These are phyloP conservation scores for Erigeron canadensis DNA, from an alignment of 129 eudicot species.

Conservation along the genomic window DNA sequence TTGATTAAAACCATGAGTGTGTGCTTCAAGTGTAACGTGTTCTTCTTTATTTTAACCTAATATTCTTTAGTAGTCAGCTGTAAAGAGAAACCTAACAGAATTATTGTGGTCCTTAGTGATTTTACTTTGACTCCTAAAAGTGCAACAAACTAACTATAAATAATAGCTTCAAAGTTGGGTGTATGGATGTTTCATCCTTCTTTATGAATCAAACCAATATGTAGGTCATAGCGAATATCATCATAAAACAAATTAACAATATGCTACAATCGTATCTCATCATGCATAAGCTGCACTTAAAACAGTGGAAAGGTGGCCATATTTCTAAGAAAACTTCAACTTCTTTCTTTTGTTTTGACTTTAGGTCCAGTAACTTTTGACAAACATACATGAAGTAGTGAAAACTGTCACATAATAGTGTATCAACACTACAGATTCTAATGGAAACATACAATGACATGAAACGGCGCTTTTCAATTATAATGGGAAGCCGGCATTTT, in stretches of 20 bases:
- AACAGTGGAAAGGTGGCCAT: too few species aligned
- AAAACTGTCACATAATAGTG: too few species aligned
- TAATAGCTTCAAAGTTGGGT: neutral
- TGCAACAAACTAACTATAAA: slow-evolving; percentile 5
- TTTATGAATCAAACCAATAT: neutral
- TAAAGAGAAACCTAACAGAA: slow-evolving; percentile 17
- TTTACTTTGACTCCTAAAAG: slow-evolving; percentile 14
- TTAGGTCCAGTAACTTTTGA: too few species aligned
- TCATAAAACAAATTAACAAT: neutral
- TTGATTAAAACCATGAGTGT: slow-evolving; percentile 11
- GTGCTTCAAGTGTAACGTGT: neutral
- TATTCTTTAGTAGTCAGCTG: slow-evolving; percentile 26
- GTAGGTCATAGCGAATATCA: neutral
- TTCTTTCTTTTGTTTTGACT: too few species aligned
- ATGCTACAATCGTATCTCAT: neutral
- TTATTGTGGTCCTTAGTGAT: slow-evolving; percentile 7
- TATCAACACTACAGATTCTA: too few species aligned
- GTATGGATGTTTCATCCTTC: neutral
- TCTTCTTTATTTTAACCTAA: slow-evolving; percentile 25
- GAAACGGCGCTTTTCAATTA: too few species aligned
- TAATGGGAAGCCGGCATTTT: too few species aligned
- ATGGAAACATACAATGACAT: too few species aligned
- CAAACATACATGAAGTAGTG: too few species aligned
- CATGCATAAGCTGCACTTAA: neutral
- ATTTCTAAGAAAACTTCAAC: too few species aligned